phyloP scores from a whole-genome alignment of 352 stramenopile species.

The Pythium diclinum region DNA sequence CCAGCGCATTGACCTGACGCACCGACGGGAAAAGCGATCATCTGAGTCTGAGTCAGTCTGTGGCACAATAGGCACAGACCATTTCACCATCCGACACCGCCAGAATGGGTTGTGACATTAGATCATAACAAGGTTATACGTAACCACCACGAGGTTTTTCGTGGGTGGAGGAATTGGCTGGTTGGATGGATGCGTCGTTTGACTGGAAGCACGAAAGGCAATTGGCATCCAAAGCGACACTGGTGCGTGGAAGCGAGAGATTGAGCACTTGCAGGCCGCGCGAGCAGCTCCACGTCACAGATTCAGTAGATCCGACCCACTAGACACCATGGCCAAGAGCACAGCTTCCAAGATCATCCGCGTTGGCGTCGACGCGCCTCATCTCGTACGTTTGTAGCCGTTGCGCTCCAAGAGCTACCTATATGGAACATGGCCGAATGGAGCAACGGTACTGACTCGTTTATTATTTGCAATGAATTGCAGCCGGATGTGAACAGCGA shows the following conservation, averaged over 20 bases:
- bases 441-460: background rate
- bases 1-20: slow-evolving; percentile 12
- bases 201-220: slow-evolving; percentile 25
- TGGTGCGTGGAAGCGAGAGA: slow-evolving; percentile 10
- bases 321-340: slow-evolving; percentile 59
- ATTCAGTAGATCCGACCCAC: slow-evolving; percentile 9
- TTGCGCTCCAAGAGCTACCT: background rate
- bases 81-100: slow-evolving; percentile 9
- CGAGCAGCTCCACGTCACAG: background rate
- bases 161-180: slow-evolving; percentile 22
- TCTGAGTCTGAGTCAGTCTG: background rate
- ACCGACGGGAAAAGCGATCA: background rate
- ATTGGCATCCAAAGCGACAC: slow-evolving; percentile 23
- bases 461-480: slow-evolving; percentile 2
- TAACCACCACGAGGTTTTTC: slow-evolving; percentile 22
- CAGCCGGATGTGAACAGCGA: slow-evolving; percentile 75
- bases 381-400: slow-evolving; percentile 50
- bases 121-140: slow-evolving; percentile 15
- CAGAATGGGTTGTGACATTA: slow-evolving; percentile 23
- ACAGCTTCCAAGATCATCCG: slow-evolving; percentile 65
- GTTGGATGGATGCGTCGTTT: slow-evolving; percentile 36
- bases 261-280: slow-evolving; percentile 1
- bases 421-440: background rate
- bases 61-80: slow-evolving; percentile 6
- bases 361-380: slow-evolving; percentile 69